Percentiles rank a stretch among this genome's conserved stretches.
These are phyloP conservation scores for Hamigera avellanea DNA, from an alignment of 495 filamentous ascomycete genomes.

Conservation along the genomic window DNA sequence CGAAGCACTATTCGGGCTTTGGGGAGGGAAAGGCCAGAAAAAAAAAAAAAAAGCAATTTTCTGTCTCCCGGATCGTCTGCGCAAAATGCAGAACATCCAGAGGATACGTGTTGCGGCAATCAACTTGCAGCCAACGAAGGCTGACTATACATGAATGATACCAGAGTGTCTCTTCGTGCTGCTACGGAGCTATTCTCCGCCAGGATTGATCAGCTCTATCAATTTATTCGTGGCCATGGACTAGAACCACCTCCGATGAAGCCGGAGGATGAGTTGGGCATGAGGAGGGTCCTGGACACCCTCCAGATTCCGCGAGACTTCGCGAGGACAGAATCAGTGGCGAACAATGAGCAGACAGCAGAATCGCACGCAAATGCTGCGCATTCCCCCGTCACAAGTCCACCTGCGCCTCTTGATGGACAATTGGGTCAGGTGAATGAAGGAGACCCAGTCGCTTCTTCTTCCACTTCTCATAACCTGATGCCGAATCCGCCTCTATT, in stretches of 20 bases:
- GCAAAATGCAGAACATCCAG: no score
- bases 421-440: slow-evolving; percentile 5
- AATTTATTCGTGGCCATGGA: slow-evolving; percentile 34
- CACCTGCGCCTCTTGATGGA: slow-evolving; percentile 6
- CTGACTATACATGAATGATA: not conserved
- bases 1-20: no score
- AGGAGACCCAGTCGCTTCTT: slow-evolving; percentile 2
- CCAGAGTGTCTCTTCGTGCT: slow-evolving; percentile 35
- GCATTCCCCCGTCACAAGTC: slow-evolving; percentile 10
- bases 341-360: not conserved
- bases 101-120: no score
- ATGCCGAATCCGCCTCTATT: slow-evolving; percentile 7
- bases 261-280: slow-evolving; percentile 31
- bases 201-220: slow-evolving; percentile 33
- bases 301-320: slow-evolving; percentile 28
- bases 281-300: slow-evolving; percentile 34
- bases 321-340: slow-evolving; percentile 4
- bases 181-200: slow-evolving; percentile 37
- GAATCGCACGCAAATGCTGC: not conserved
- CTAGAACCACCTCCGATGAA: slow-evolving; percentile 31
- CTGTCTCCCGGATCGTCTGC: no score
- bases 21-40: no score
- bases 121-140: no score
- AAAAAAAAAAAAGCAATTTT: no score
- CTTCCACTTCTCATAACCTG: slow-evolving; percentile 7